A percentile compares a stretch with the other conserved stretches of the same genome.
phyloP scores from a whole-genome alignment of 805 yeast genomes.

The Metschnikowia rubicola region DNA sequence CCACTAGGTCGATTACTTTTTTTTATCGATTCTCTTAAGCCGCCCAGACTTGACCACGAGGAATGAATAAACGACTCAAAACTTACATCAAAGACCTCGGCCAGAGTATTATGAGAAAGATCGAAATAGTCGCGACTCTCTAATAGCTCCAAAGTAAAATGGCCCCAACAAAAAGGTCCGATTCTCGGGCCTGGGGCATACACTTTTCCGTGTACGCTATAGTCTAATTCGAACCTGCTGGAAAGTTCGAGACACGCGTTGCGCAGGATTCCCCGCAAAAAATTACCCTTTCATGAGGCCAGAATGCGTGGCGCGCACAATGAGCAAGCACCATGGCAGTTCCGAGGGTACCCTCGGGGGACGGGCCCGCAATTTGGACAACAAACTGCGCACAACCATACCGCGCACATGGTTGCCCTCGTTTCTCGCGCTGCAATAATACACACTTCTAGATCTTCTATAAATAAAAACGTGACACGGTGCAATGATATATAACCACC shows the following conservation, averaged over 20 bases:
- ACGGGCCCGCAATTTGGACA: conserved; percentile 1
- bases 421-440: conserved; percentile 1
- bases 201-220: background rate
- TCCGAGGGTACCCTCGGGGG: background rate
- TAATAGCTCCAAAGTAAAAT: no score
- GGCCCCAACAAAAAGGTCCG: no score
- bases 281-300: background rate
- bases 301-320: background rate
- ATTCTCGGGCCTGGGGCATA: no score
- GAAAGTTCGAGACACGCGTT: conserved; percentile 1
- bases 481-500: conserved; percentile 9
- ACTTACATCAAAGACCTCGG: no score
- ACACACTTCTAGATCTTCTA: conserved; percentile 17
- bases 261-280: background rate
- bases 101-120: no score
- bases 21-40: no score
- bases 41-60: no score
- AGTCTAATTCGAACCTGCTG: background rate
- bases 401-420: conserved; percentile 6
- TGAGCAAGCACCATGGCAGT: conserved; percentile 1
- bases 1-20: no score
- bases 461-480: conserved; percentile 14
- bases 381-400: background rate
- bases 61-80: no score
- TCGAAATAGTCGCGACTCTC: no score